Percentiles rank a stretch among this genome's conserved stretches.
Conservation (phyloP, 2,329 filamentous ascomycete genomes). For the Chaetoscypha palmicola region DNA sequence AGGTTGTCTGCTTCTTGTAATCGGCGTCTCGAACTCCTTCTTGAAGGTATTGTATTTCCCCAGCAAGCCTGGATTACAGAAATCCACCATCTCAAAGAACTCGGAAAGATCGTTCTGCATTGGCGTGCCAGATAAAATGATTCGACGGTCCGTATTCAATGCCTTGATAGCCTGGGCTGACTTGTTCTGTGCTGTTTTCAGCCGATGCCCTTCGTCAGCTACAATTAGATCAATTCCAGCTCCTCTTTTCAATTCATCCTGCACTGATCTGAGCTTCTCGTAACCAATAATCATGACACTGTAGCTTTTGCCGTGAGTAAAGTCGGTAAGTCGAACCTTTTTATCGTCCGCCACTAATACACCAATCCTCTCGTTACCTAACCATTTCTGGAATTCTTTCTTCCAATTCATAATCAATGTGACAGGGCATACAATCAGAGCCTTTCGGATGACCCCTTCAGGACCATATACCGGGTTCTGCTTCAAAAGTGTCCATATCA, state of each 20-base stretch:
- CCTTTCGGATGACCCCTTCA: slow-evolving; percentile 54
- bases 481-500: slow-evolving; percentile 66
- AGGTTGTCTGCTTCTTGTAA: slow-evolving; percentile 54
- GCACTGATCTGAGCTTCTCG: slow-evolving; percentile 59
- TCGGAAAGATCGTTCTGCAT: slow-evolving; percentile 94
- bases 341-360: slow-evolving; percentile 58
- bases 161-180: slow-evolving; percentile 85
- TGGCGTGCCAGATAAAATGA: slow-evolving; percentile 63
- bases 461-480: slow-evolving; percentile 59
- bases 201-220: slow-evolving; percentile 92
- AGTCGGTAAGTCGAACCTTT: slow-evolving; percentile 55
- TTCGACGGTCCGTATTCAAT: slow-evolving; percentile 58
- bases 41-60: slow-evolving; percentile 90
- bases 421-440: slow-evolving; percentile 66
- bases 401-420: slow-evolving; percentile 68
- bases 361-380: slow-evolving; percentile 62
- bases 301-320: slow-evolving; percentile 61
- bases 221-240: slow-evolving; percentile 75
- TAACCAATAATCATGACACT: slow-evolving; percentile 69
- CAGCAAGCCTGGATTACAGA: slow-evolving; percentile 86
- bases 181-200: slow-evolving; percentile 94
- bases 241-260: slow-evolving; percentile 57
- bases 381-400: slow-evolving; percentile 67
- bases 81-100: slow-evolving; percentile 89
- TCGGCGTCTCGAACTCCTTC: slow-evolving; percentile 90